A percentile compares a stretch with the other conserved stretches of the same genome.
phyloP scores from a whole-genome alignment of 164 flowering plant genomes.

The Stephania japonica region DNA sequence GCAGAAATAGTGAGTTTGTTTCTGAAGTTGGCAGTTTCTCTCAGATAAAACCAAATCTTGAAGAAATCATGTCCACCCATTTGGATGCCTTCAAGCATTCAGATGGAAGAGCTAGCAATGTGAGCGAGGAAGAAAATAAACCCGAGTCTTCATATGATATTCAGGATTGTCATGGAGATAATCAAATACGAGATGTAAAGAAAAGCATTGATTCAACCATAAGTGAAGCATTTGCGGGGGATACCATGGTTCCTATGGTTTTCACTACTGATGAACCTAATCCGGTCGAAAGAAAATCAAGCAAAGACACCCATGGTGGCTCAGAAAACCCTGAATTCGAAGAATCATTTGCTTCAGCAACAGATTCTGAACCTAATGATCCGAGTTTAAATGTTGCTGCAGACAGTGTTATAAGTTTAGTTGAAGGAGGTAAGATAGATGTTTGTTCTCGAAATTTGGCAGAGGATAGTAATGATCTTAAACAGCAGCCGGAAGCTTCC shows the following conservation, averaged over 20 bases:
- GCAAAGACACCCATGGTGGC: conserved; percentile 3
- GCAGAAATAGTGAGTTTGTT: not conserved
- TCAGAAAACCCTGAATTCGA: conserved; percentile 5
- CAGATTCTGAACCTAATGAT: conserved; percentile 19
- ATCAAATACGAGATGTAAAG: conserved; percentile 15
- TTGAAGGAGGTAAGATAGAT: conserved; percentile 18
- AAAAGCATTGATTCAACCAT: conserved; percentile 2
- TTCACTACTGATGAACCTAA: conserved; percentile 10
- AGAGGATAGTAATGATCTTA: conserved; percentile 23
- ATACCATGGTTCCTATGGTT: conserved; percentile 1
- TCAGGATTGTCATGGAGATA: conserved; percentile 3
- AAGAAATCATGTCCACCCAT: not conserved
- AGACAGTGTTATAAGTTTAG: conserved; percentile 12
- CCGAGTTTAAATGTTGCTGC: conserved; percentile 16
- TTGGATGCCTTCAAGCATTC: conserved; percentile 1
- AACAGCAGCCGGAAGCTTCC: conserved; percentile 26
- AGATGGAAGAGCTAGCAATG: not conserved
- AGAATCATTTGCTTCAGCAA: conserved; percentile 14
- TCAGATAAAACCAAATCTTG: conserved; percentile 2
- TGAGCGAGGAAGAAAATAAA: not conserved
- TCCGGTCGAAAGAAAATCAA: conserved; percentile 12
- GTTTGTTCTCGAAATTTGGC: conserved; percentile 13
- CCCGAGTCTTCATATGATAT: conserved; percentile 3
- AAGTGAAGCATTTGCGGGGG: conserved; percentile 5
- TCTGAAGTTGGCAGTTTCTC: conserved; percentile 14